Evolutionary conservation across 2,329 filamentous ascomycete genomes (phyloP), one percentile per base, ranked within the genome.

Genomic region (Ascochyta lentis): DNA sequence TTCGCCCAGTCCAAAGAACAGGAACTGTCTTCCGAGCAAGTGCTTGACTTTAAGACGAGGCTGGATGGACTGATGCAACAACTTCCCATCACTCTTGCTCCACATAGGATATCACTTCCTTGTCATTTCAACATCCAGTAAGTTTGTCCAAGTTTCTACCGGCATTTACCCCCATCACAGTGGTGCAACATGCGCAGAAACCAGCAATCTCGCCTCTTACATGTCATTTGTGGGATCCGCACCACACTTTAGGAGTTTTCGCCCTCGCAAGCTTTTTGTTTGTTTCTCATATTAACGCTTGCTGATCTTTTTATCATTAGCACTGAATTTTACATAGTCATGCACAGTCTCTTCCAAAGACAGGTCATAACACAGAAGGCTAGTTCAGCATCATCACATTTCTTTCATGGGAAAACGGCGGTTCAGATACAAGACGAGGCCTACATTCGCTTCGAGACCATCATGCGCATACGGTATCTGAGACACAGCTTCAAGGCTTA

Each of bases 91-190:
- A 40, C 27, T 34, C 45, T 54, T 5, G 26, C 51, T 35, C 45
- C 45, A 15, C 38, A 24, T 9, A 54, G 23, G 15, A 49, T 49
- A n/a, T 26, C 29, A 16, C 34, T 54, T 22, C 45, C 45, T 24
- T 54, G 45, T 40, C 51, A 54, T 29, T 40, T 54, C 5, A 49
- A 54, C 6, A 24, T 54, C 16, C 51, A 45, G 45, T 49, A 44
- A 49, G 51, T 43, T 10, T 16, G 6, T 37, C 8, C 34, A n/a
- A 2, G 8, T 6, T 22, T 8, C 34, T 10, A 37, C n/a, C 19
- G 9, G 15, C 10, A 31, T 13, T 37, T 3, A 22, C 34, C 8
- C 19, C 19, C 33, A 16, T 19, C 8, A 37, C 1, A 5, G 34
- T 19, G 15, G 9, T n/a, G 34, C 34, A 22, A 37, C 19, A 22